Evolutionary conservation across 2,329 filamentous ascomycete species (phyloP).

Genomic region (Paraphoma chrysanthemicola): DNA sequence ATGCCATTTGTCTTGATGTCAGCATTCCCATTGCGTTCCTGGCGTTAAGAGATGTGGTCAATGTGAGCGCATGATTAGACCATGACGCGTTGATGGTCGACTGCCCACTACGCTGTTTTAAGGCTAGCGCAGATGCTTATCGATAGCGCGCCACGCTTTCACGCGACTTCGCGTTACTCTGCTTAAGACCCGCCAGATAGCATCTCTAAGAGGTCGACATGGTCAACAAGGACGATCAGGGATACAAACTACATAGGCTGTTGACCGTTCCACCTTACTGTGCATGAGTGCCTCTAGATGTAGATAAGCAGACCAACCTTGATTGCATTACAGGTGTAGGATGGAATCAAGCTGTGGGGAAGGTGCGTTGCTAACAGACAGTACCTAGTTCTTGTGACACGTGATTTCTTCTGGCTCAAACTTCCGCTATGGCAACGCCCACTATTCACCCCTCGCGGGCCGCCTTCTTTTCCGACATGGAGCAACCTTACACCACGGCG

Average conservation of each 20-base stretch:
- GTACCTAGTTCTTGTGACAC: too few relatives aligned
- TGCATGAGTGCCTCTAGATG: too few relatives aligned
- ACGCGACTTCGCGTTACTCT: slow-evolving; percentile 3
- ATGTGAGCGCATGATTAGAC: slow-evolving; percentile 15
- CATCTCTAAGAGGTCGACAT: background rate
- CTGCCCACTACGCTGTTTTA: background rate
- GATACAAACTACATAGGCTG: background rate
- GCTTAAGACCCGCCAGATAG: background rate
- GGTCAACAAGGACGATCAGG: background rate
- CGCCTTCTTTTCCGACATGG: background rate
- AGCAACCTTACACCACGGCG: background rate
- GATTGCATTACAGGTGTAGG: too few relatives aligned
- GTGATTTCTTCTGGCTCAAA: too few relatives aligned
- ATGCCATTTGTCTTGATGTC: slow-evolving; percentile 37
- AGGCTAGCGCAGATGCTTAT: background rate
- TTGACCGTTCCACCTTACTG: too few relatives aligned
- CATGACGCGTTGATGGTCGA: slow-evolving; percentile 28
- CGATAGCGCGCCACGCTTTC: background rate
- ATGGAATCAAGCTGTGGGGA: too few relatives aligned
- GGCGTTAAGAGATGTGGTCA: slow-evolving; percentile 15
- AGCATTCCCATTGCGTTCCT: slow-evolving; percentile 15
- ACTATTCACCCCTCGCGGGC: background rate
- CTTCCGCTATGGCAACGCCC: background rate
- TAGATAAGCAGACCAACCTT: too few relatives aligned
- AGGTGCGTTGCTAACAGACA: too few relatives aligned